These are phyloP conservation scores for Cercospora canescens DNA, from an alignment of 2,329 filamentous ascomycete species.

Conservation along the genomic window DNA sequence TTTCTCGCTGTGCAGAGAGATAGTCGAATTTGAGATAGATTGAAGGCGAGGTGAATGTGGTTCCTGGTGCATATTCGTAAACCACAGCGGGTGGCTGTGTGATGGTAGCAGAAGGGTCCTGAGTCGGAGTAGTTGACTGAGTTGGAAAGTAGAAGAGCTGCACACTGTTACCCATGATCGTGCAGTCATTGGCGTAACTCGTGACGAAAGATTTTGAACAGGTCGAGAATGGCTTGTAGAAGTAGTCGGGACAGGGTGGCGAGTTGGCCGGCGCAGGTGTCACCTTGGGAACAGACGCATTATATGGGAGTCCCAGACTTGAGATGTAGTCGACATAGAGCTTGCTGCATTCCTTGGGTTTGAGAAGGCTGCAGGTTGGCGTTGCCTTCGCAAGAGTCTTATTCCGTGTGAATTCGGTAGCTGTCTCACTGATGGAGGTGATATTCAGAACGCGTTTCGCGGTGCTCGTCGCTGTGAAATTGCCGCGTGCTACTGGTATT, in stretches of 20 bases:
- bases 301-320: constrained; percentile 20
- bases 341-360: constrained; percentile 19
- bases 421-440: constrained; percentile 2
- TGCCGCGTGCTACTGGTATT: constrained; percentile 20
- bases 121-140: constrained; percentile 5
- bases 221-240: constrained; percentile 16
- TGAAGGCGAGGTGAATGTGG: constrained; percentile 27
- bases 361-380: constrained; percentile 8
- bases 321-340: constrained; percentile 24
- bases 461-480: constrained; percentile 18
- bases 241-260: constrained; percentile 19
- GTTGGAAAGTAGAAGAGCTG: constrained; percentile 26
- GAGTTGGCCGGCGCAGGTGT: constrained; percentile 25
- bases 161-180: constrained; percentile 23
- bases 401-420: neutral
- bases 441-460: constrained; percentile 15
- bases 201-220: constrained; percentile 10
- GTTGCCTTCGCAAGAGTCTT: neutral
- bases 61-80: constrained; percentile 15
- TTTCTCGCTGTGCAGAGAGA: constrained; percentile 12
- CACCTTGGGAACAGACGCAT: constrained; percentile 22
- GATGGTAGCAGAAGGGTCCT: neutral
- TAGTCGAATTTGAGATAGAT: constrained; percentile 26
- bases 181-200: constrained; percentile 11
- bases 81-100: constrained; percentile 11